Evolutionary conservation across 306 rosid genomes (phyloP).

Genomic region (Medicago lupulina): DNA sequence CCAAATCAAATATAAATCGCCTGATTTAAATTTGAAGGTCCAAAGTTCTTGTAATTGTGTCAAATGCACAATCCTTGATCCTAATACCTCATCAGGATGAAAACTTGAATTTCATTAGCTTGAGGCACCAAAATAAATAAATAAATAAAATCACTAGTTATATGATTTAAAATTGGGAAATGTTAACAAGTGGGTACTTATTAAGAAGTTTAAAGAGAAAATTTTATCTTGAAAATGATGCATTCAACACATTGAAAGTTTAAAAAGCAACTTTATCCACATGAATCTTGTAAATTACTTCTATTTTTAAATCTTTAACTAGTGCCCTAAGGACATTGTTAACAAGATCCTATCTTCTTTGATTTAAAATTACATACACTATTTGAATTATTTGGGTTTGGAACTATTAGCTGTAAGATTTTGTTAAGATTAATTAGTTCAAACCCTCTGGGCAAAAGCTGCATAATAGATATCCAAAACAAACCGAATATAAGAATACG

Average conservation of each 20-base stretch:
- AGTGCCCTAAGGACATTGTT: too few relatives aligned
- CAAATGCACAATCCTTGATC: too few relatives aligned
- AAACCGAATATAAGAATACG: constrained; percentile 49
- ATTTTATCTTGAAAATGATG: too few relatives aligned
- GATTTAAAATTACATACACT: background rate
- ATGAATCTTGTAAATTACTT: too few relatives aligned
- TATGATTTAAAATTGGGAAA: too few relatives aligned
- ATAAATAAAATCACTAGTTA: background rate
- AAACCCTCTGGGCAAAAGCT: constrained; percentile 41
- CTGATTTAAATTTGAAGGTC: background rate
- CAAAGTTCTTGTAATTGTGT: background rate
- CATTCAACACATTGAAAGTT: too few relatives aligned
- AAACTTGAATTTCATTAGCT: background rate
- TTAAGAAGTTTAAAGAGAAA: too few relatives aligned
- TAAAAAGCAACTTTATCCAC: too few relatives aligned
- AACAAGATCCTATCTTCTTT: background rate
- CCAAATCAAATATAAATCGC: background rate
- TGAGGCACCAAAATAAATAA: background rate
- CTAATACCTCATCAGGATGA: background rate
- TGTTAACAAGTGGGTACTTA: too few relatives aligned
- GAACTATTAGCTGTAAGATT: constrained; percentile 35
- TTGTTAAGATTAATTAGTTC: constrained; percentile 39
- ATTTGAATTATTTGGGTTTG: constrained; percentile 18
- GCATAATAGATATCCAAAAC: constrained; percentile 45
- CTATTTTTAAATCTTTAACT: too few relatives aligned